Evolutionary conservation across 305 asterid genomes (phyloP).

Genomic region (Fraxinus greggii): DNA sequence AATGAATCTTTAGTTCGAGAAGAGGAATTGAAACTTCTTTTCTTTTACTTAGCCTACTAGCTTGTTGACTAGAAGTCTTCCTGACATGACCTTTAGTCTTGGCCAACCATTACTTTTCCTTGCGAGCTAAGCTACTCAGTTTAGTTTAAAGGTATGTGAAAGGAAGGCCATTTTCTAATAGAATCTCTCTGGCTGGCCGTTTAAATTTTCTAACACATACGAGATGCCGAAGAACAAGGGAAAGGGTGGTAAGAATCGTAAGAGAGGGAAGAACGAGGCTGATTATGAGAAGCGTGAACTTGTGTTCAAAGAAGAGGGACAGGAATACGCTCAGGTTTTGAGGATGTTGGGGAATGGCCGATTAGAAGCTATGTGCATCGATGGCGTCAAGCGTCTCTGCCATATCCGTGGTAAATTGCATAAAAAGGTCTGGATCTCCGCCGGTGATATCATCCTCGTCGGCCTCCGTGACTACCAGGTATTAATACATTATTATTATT

Average conservation of each 20-base stretch:
- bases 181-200: too few relatives aligned
- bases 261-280: conserved; percentile 58
- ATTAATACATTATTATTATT: background rate
- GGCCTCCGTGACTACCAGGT: conserved; percentile 50
- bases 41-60: too few relatives aligned
- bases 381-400: conserved; percentile 42
- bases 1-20: too few relatives aligned
- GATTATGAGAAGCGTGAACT: conserved; percentile 49
- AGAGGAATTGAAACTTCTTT: too few relatives aligned
- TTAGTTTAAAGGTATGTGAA: too few relatives aligned
- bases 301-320: conserved; percentile 50
- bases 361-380: conserved; percentile 43
- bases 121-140: too few relatives aligned
- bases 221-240: conserved; percentile 59
- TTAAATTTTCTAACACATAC: background rate
- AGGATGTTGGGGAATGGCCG: conserved; percentile 53
- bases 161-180: too few relatives aligned
- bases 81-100: too few relatives aligned
- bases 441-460: conserved; percentile 40
- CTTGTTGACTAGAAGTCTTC: too few relatives aligned
- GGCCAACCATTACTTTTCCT: too few relatives aligned
- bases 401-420: conserved; percentile 54
- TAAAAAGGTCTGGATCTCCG: conserved; percentile 44
- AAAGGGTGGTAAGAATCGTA: conserved; percentile 53
- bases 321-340: conserved; percentile 48